Evolutionary conservation across 441 rosid species (phyloP), one percentile per base, ranked within the genome.

Genomic region (Geranium incanum): DNA sequence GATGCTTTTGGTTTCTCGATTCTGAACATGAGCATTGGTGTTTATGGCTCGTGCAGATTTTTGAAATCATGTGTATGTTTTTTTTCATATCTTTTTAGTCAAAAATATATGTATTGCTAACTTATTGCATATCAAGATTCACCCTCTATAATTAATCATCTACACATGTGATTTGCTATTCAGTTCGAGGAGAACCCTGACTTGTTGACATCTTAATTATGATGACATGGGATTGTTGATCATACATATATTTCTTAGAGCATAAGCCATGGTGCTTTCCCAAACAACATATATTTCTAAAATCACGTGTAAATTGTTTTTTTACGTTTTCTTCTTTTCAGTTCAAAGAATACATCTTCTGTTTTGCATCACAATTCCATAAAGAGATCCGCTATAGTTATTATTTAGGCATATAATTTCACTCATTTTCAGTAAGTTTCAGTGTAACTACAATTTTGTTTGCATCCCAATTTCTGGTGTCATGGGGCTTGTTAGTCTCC

Each of bases 121-220:
- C 37, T 60, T 15, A 55, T 66, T 75, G 37, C 70, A 12, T 38
- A 39, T 37, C 11, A 15, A 37, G 67, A 55, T 76, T 77, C 55
- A 41, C 63, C 67, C 18, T 43, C 55, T 48, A 2, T 9, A 48
- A 9, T 48, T n/a, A 28, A 28, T 48, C 12, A 48, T 11, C 4
- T 12, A 48, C 12, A n/a, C 15, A 52, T 52, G 16, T 52, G 59
- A 13, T 52, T 52, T 52, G 59, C 4, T 16, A 52, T 16, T 52
- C 18, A 52, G 59, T 52, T 52, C 12, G 1, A 12, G 59, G 3
- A 52, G 18, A 11, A 13, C 50, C 50, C 13, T 52, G 59, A 16
- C 59, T 13, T 52, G 59, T 52, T 52, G 16, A 52, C 59, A 52
- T 52, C 16, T 16, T 52, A 11, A 52, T 52, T 52, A 16, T 52